These are phyloP conservation scores for Nakataea oryzae DNA, from an alignment of 2,329 filamentous ascomycete species.

Conservation along the genomic window DNA sequence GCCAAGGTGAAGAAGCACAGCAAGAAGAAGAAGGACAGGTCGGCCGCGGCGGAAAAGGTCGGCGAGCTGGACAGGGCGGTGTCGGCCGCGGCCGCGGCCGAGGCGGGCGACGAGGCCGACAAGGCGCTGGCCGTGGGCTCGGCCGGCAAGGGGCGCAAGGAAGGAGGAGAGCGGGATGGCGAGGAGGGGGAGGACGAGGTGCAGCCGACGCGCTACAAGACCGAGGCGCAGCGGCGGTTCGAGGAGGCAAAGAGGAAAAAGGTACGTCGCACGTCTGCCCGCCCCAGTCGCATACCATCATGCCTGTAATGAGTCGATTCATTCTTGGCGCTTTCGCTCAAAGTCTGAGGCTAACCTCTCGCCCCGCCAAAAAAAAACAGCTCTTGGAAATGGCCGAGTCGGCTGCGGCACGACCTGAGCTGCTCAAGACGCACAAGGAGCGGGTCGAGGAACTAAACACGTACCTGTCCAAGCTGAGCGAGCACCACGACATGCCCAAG, in stretches of 20 bases:
- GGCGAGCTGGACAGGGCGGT: conserved; percentile 37
- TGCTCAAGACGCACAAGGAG: conserved; percentile 94
- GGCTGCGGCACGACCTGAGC: conserved; percentile 51
- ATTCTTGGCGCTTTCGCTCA: too few species aligned
- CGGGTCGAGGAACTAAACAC: conserved; percentile 91
- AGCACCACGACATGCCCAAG: conserved; percentile 93
- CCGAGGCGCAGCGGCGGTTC: conserved; percentile 70
- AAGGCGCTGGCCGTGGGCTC: conserved; percentile 12
- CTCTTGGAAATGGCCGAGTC: conserved; percentile 68
- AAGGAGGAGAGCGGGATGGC: conserved; percentile 16
- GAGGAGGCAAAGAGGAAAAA: conserved; percentile 75
- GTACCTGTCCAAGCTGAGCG: conserved; percentile 82
- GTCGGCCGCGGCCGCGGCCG: conserved; percentile 10
- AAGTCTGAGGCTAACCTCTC: not conserved
- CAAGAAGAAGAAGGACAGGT: conserved; percentile 48
- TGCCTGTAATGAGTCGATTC: too few species aligned
- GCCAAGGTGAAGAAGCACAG: conserved; percentile 52
- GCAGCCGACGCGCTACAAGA: conserved; percentile 44
- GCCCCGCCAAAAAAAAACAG: conserved; percentile 27
- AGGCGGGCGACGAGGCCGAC: conserved; percentile 12
- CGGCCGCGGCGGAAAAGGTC: conserved; percentile 21
- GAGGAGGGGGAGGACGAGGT: not conserved
- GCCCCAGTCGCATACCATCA: not conserved
- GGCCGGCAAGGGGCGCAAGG: conserved; percentile 14
- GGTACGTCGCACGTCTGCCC: conserved; percentile 36